phyloP scores from a whole-genome alignment of 345 rosid species.

The Populus alba region DNA sequence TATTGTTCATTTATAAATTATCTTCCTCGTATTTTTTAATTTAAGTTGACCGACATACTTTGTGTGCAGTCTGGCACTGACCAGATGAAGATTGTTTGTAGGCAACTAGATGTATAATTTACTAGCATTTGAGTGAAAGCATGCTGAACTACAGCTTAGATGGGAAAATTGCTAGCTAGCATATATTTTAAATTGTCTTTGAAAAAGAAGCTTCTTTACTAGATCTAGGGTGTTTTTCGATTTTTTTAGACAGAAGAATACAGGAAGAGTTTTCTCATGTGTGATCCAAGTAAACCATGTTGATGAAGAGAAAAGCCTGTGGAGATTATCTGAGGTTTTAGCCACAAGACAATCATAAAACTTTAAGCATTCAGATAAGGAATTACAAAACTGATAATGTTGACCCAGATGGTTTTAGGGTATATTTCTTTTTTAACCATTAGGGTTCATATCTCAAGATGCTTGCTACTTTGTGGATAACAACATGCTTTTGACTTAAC shows the following conservation, averaged over 20 bases:
- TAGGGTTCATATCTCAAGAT: too few species aligned
- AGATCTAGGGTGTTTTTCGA: neutral
- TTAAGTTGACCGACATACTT: neutral
- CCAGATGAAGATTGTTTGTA: neutral
- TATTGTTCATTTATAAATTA: conserved; percentile 1
- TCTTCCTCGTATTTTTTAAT: neutral
- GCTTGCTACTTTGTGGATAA: too few species aligned
- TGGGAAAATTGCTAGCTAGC: neutral
- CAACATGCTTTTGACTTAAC: too few species aligned
- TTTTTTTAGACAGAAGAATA: neutral
- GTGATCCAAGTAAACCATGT: neutral
- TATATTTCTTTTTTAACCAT: neutral
- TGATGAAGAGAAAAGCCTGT: neutral
- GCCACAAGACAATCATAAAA: neutral
- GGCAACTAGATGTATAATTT: neutral
- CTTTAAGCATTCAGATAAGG: neutral
- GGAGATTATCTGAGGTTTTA: neutral
- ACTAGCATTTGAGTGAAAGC: neutral
- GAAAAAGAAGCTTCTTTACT: too few species aligned
- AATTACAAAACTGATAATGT: neutral
- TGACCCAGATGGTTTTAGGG: neutral
- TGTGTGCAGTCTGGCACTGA: conserved; percentile 4
- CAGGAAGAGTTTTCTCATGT: neutral
- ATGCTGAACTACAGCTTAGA: neutral
- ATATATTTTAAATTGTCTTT: neutral